These are phyloP conservation scores for Dendrocalamus sinicus DNA, from an alignment of 176 grass and related monocot genomes.

Conservation along the genomic window DNA sequence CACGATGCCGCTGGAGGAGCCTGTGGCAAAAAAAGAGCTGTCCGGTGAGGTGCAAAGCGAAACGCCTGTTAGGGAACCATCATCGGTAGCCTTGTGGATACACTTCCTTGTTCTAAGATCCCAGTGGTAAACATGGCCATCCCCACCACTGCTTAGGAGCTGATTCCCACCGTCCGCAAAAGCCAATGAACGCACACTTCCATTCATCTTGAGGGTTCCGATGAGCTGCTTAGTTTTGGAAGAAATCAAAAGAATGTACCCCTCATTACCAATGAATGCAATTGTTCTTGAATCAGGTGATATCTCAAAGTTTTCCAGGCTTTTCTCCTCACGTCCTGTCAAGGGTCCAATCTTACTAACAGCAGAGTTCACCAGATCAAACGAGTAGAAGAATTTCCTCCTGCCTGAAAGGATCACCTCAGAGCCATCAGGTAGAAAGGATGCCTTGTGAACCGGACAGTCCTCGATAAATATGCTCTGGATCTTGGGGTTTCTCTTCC, in stretches of 20 bases:
- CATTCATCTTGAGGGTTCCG: conserved; percentile 90
- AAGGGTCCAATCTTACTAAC: conserved; percentile 71
- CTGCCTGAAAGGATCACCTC: conserved; percentile 76
- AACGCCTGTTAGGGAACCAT: conserved; percentile 59
- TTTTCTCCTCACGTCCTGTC: conserved; percentile 83
- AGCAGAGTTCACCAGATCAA: conserved; percentile 76
- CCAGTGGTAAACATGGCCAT: conserved; percentile 85
- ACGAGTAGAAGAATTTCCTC: conserved; percentile 88
- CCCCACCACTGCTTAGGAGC: conserved; percentile 70
- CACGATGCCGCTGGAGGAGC: conserved; percentile 76
- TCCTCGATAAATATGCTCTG: conserved; percentile 76
- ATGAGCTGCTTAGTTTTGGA: conserved; percentile 81
- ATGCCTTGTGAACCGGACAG: conserved; percentile 68
- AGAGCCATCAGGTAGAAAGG: conserved; percentile 77
- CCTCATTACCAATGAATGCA: conserved; percentile 81
- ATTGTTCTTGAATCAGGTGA: conserved; percentile 90
- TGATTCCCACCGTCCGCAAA: conserved; percentile 70
- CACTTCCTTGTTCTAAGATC: conserved; percentile 80
- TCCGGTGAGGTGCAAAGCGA: conserved; percentile 68
- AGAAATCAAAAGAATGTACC: conserved; percentile 82
- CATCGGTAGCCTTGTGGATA: conserved; percentile 75
- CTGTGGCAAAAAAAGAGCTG: conserved; percentile 61
- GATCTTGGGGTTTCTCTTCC: conserved; percentile 74
- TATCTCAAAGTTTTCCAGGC: conserved; percentile 75
- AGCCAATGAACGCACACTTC: conserved; percentile 65